Base-by-base conservation (phyloP, 139 green algal species). In the Chlamydomonas asymmetrica region DNA sequence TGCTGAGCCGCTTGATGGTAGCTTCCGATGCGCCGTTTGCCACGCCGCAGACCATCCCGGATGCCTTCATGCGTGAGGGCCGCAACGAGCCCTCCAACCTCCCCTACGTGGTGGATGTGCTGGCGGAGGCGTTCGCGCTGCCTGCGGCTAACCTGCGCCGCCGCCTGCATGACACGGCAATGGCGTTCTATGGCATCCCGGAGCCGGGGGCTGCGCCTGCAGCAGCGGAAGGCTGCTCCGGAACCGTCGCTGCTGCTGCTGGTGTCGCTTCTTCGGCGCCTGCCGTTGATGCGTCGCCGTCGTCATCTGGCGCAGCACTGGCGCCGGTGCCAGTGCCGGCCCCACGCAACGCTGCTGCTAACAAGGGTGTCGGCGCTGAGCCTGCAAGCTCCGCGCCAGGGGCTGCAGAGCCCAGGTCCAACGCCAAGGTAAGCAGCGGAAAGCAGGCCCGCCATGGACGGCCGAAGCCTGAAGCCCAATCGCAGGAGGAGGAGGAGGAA, bases 21-120 rank as follows among this genome's bases (percentile, higher is more conserved):
- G 71, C 66, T 2, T 76, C 64, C 1, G 78, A 83, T 54, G 62
- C 78, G 20, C 78, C 78, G 38, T 80, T 72, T 57, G n/a, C 45
- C 29, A 83, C 78, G 37, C 78, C 78, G 16, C 77, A 81, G 37
- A 75, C 66, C 69, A 75, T 75, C 4, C 54, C 35, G 27, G 78
- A 83, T 37, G 78, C 57, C 16, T 76, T 74, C 32, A 48, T 83
- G 29, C 63, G 78, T 6, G 78, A 79, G 43, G 78, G 78, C 34
- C 71, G 78, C 22, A 83, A 83, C 50, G 78, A 83, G 71, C 78
- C 78, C 13, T 75, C 61, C 64, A 83, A 83, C 35, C 78, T 83
- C 63, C 71, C 64, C 13, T 63, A 73, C 49, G 40, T 79, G 7
- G 29, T 83, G 23, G 62, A 41, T 39, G 73, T 62, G 34, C 62